Evolutionary conservation across 306 rosid genomes (phyloP).

Genomic region (Hippophae tibetana): DNA sequence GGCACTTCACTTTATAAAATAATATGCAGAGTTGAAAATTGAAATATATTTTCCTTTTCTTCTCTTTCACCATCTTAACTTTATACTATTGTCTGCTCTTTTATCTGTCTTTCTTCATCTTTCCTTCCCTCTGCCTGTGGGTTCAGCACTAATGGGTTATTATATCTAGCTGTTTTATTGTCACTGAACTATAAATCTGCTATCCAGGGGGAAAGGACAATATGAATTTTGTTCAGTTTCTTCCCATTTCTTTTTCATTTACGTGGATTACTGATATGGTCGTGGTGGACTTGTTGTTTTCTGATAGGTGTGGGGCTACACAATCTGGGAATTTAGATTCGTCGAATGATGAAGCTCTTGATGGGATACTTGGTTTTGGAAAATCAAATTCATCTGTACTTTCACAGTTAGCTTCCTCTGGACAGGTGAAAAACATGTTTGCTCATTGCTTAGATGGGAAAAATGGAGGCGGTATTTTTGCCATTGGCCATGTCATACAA

Average conservation of each 20-base stretch:
- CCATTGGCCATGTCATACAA: slow-evolving; percentile 90
- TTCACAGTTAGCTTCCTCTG: slow-evolving; percentile 91
- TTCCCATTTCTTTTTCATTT: neutral
- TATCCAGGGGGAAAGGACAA: no score
- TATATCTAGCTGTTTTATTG: no score
- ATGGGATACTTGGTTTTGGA: slow-evolving; percentile 98
- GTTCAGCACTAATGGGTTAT: no score
- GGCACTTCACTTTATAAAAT: no score
- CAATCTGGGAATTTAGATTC: slow-evolving; percentile 77
- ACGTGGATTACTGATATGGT: neutral
- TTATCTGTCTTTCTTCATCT: no score
- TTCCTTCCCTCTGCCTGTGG: no score
- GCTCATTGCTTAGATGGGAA: slow-evolving; percentile 96
- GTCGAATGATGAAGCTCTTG: slow-evolving; percentile 77
- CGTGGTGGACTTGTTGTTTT: slow-evolving; percentile 18
- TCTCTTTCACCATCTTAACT: no score
- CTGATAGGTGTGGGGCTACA: slow-evolving; percentile 81
- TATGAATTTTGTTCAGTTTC: neutral
- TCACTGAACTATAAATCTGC: no score
- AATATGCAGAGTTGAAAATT: no score
- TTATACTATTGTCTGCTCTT: no score
- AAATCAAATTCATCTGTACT: slow-evolving; percentile 83
- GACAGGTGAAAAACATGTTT: slow-evolving; percentile 88
- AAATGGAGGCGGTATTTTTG: slow-evolving; percentile 97
- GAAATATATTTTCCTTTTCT: no score